Evolutionary conservation across 768 basidiomycete species (phyloP).

Genomic region (Paxillus involutus): DNA sequence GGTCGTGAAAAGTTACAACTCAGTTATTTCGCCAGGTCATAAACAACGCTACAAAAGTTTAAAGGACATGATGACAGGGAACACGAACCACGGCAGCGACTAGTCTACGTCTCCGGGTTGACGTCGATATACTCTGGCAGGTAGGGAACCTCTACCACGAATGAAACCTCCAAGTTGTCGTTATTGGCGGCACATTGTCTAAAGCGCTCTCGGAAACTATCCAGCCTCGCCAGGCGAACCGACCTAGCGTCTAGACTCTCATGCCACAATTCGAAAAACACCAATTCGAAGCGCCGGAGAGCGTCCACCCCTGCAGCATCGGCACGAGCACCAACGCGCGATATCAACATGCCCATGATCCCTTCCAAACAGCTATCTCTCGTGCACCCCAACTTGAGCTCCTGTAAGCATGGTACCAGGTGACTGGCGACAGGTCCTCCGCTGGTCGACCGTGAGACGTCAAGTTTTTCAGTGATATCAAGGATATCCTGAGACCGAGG

Average conservation of each 20-base stretch:
- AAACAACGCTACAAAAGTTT: too few species aligned
- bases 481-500: constrained; percentile 15
- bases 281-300: constrained; percentile 7
- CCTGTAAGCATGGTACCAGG: constrained; percentile 9
- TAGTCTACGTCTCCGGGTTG: too few species aligned
- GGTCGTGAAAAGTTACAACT: too few species aligned
- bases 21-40: not conserved
- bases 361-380: constrained; percentile 5
- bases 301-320: not conserved
- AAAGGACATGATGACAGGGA: too few species aligned
- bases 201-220: not conserved
- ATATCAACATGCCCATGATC: constrained; percentile 11
- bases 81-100: too few species aligned
- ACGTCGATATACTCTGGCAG: constrained; percentile 9
- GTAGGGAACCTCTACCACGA: constrained; percentile 11
- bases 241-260: not conserved
- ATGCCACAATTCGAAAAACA: constrained; percentile 14
- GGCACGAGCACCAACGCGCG: constrained; percentile 4
- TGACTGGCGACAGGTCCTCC: not conserved
- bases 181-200: not conserved
- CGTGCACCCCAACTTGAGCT: constrained; percentile 17
- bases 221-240: not conserved
- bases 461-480: constrained; percentile 8
- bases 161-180: constrained; percentile 1
- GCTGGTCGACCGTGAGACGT: not conserved